Evolutionary conservation across 1,284 basidiomycete genomes (phyloP), one percentile per base, ranked within the genome.

Genomic region (Heterobasidion irregulare): DNA sequence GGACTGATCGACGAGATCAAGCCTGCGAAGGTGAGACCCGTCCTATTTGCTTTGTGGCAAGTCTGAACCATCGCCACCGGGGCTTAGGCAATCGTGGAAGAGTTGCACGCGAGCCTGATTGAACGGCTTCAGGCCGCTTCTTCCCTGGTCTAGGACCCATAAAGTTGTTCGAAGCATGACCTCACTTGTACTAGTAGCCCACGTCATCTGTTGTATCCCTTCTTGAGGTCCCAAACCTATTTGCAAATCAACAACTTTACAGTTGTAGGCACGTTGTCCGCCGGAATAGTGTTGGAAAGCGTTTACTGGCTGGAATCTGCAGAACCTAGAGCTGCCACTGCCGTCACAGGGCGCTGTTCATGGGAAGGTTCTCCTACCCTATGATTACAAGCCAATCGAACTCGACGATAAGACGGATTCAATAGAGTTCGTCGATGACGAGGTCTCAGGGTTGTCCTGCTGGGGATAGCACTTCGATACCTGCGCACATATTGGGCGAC

Each of bases 1-100:
- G 81, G 78, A n/a, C 70, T 79, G 52, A 75, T 86, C 68, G 72
- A 72, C 35, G 70, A 75, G 57, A 72, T 81, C 57, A 75, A 79
- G 64, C 68, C 77, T 43, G 83, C 84, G 8, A 75, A 78, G 74
- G 86, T 85, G 56, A 61, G 73, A 60, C 15, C 10, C 43, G 45
- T 50, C 52, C 41, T 49, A 56, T 55, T 50, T 8, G 35, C 41
- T 10, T 15, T 13, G 10, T 35, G 12, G 12, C 19, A 36, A 13
- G 34, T 47, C 51, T 43, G 34, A 35, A 5, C 26, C 4, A 10
- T 26, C 47, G 38, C 50, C 16, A 16, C 26, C 35, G 16, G 45
- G 32, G 45, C 41, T 53, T 56, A 81, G 79, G 76, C 74, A 53
- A 68, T 83, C 57, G 72, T 84, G 43, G 64, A 66, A 56, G 78